Conservation (phyloP, 225 moss, liverwort and hornwort genomes). For the Climacium dendroides region DNA sequence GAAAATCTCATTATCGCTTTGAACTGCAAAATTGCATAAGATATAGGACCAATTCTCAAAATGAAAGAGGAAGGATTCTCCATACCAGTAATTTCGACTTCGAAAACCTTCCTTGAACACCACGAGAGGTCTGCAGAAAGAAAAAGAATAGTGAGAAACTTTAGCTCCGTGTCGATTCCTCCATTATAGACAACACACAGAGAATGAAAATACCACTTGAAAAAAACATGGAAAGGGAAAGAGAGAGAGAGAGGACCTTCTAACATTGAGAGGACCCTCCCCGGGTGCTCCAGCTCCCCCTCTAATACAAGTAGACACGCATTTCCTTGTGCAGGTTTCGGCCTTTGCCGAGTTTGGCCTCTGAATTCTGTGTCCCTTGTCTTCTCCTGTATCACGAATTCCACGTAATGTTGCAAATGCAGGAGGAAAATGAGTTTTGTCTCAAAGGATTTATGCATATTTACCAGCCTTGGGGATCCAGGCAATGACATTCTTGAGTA, state of each 20-base stretch:
- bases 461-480: background rate
- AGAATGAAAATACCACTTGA: background rate
- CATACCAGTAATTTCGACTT: slow-evolving; percentile 84
- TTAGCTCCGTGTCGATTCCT: background rate
- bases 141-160: background rate
- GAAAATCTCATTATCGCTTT: background rate
- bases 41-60: background rate
- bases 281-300: slow-evolving; percentile 24
- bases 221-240: background rate
- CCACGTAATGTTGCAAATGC: background rate
- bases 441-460: background rate
- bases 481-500: background rate
- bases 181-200: no score
- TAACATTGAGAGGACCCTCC: slow-evolving; percentile 86
- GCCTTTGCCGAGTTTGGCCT: slow-evolving; percentile 77
- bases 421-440: background rate
- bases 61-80: background rate
- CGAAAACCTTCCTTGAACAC: slow-evolving; percentile 98
- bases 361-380: slow-evolving; percentile 67
- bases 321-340: slow-evolving; percentile 74
- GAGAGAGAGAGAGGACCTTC: slow-evolving; percentile 29
- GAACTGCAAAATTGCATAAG: background rate
- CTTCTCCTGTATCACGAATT: slow-evolving; percentile 33
- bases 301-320: slow-evolving; percentile 73
- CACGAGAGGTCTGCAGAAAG: slow-evolving; percentile 68